These are phyloP conservation scores for Sporopachydermia cereana DNA, from an alignment of 1,139 yeast genomes.

Conservation along the genomic window DNA sequence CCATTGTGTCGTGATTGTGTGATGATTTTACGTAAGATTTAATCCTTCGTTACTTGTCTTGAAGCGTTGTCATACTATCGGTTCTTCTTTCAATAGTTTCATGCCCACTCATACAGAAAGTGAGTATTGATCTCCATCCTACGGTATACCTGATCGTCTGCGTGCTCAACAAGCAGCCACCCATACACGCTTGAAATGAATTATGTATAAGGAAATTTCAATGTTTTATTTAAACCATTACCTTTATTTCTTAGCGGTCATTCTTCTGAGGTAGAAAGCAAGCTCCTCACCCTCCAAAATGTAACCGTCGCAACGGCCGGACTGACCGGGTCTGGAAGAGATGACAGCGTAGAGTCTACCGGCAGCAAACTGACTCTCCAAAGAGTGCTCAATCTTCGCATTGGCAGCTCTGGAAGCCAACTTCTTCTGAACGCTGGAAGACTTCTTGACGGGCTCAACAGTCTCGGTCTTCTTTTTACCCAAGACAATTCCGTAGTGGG, in stretches of 20 bases:
- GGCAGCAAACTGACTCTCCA: constrained; percentile 92
- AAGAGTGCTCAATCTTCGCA: constrained; percentile 81
- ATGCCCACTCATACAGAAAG: no score
- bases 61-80: no score
- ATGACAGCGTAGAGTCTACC: constrained; percentile 98
- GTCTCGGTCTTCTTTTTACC: constrained; percentile 63
- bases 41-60: no score
- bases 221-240: constrained; percentile 8
- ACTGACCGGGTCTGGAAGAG: constrained; percentile 99
- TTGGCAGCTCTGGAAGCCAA: constrained; percentile 81
- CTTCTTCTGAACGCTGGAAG: constrained; percentile 82
- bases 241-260: constrained; percentile 93
- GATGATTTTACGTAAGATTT: no score
- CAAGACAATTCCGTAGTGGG: constrained; percentile 90
- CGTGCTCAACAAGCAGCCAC: no score
- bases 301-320: constrained; percentile 99
- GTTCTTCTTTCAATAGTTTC: no score
- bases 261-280: constrained; percentile 99
- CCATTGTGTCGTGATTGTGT: no score
- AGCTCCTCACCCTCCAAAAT: constrained; percentile 99
- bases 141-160: no score
- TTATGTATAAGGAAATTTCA: constrained; percentile 2
- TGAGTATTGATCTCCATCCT: no score
- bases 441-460: constrained; percentile 45
- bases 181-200: no score